A percentile compares a stretch with the other conserved stretches of the same genome.
Evolutionary conservation across 225 moss, liverwort and hornwort genomes (phyloP).

Genomic region (Climacium dendroides): DNA sequence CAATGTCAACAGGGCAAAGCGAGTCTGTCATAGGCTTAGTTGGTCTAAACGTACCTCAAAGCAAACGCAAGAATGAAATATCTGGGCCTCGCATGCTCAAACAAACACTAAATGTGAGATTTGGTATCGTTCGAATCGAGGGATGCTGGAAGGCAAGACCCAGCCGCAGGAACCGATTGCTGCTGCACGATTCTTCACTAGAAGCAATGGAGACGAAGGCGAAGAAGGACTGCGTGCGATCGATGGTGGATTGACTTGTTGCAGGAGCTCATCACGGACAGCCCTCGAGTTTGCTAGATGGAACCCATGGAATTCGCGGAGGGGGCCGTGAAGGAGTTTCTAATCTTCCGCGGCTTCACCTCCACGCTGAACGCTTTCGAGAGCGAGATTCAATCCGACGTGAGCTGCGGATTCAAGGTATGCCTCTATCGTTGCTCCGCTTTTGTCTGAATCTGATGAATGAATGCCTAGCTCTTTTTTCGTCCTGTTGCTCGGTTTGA

Average conservation of each 20-base stretch:
- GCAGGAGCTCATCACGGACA: background rate
- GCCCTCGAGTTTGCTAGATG: background rate
- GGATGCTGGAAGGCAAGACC: background rate
- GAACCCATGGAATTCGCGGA: slow-evolving; percentile 82
- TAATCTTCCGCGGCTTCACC: slow-evolving; percentile 86
- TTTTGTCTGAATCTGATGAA: background rate
- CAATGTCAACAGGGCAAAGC: too few relatives aligned
- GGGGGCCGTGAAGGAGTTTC: slow-evolving; percentile 72
- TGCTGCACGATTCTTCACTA: background rate
- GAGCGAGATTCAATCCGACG: slow-evolving; percentile 56
- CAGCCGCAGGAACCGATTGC: background rate
- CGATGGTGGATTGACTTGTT: background rate
- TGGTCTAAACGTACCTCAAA: too few relatives aligned
- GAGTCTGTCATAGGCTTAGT: too few relatives aligned
- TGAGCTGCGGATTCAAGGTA: slow-evolving; percentile 71
- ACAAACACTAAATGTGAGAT: too few relatives aligned
- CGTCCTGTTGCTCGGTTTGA: background rate
- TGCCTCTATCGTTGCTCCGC: background rate
- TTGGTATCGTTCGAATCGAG: background rate
- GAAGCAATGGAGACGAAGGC: background rate
- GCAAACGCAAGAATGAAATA: background rate
- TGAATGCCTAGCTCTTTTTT: background rate
- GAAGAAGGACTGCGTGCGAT: background rate
- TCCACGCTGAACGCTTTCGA: slow-evolving; percentile 53
- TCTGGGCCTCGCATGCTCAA: background rate